Base-by-base conservation (phyloP, 208 protist genomes). In the Phytomonas serpens region DNA sequence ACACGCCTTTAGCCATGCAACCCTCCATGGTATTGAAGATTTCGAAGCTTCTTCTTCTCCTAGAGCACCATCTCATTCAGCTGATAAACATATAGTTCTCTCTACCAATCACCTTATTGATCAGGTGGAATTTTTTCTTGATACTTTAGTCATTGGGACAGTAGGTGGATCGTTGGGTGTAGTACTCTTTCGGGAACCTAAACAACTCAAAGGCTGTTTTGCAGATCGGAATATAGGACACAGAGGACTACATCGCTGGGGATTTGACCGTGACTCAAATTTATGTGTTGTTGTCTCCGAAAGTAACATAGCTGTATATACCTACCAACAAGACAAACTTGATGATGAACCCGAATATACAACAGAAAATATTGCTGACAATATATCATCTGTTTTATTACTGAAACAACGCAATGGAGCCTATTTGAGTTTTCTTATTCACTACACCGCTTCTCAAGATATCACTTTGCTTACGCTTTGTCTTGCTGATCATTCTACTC, bases 1-100 rank as follows among this genome's bases (percentile, higher is more conserved):
- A n/a, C 69, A 75, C 34, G 40, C 82, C 0, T 76, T 88, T 6
- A 85, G 71, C 66, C 47, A 27, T 57, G 47, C 19, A 57, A 57
- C 47, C 23, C 23, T 23, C 16, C 47, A 57, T 27, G 47, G 47
- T 57, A 57, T 57, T 57, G 47, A 1, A 7, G 47, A 57, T 27
- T 57, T 57, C 7, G 47, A 57, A 57, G 47, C 19, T 27, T 57
- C 16, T 23, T 27, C 19, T 1, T 57, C 47, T 57, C 47, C 47
- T 57, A 57, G 23, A 57, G 6, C 19, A 27, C 47, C 47, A 19
- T 27, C 47, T 23, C 47, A 9, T 19, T 57, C 47, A 27, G 47
- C 47, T 57, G 47, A 57, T 57, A 27, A 1, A 19, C 19, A 57
- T 57, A 57, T 57, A 27, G 47, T 57, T 57, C 47, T 57, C 47